Base-by-base conservation (phyloP, 2,329 filamentous ascomycete species). In the Colletotrichum liriopes region DNA sequence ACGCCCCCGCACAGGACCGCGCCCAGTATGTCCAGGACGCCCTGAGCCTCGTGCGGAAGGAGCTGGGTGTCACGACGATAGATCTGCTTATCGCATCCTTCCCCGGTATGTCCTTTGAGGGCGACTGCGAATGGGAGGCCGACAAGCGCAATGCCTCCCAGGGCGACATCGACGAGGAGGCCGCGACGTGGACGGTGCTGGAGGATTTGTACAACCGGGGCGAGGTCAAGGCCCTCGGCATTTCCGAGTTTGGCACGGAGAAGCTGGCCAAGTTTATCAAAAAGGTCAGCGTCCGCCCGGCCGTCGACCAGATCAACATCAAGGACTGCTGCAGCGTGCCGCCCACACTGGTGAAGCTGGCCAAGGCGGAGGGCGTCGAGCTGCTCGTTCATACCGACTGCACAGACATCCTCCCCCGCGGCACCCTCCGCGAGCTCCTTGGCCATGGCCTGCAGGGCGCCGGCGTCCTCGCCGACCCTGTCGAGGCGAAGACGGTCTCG, bases 261-360 rank as follows among this genome's bases (percentile, higher is more conserved):
- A 93, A 96, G 77, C 86, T 99, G 47, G 84, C 88, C n/a, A 90
- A 90, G 18, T 95, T 99, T 77, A 85, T 98, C 35, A 86, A 90
- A 52, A 86, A 90, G 73, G 93, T 94, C 29, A 86, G 86, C 51
- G 86, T 97, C 72, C 90, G 89, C 76, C 96, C 96, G 0, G 89
- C 90, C 26, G 96, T 98, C 51, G 92, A 98, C 82, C 96, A 99
- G 87, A 97, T 99, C 86, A 98, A 98, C 80, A 90, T 98, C 62
- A 92, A 94, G 77, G 94, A 98, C 82, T 98, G 96, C 86, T 99
- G 96, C 83, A 96, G 95, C 58, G 96, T 98, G 54, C 96, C 96
- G 11, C 95, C 95, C 77, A 93, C 94, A 16, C 87, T 99, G 74
- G 91, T 95, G 71, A 84, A 93, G 77, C 92, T 97, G 77, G 96